A percentile compares a stretch with the other conserved stretches of the same genome.
These are phyloP conservation scores for Syzygium oleosum DNA, from an alignment of 345 rosid genomes.

Conservation along the genomic window DNA sequence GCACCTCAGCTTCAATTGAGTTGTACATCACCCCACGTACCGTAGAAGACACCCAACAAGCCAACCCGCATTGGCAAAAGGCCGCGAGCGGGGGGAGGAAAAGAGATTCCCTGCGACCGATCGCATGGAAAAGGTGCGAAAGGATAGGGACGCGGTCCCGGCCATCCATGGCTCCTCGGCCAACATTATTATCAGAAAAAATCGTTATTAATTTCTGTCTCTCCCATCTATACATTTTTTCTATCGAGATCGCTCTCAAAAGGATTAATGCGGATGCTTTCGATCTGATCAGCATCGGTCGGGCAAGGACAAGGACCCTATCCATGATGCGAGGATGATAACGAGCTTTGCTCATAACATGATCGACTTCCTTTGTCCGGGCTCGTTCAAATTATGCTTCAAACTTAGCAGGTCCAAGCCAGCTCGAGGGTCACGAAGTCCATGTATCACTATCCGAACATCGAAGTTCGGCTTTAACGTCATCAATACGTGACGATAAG, in stretches of 20 bases:
- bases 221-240: neutral
- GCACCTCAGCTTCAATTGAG: too few species aligned
- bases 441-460: too few species aligned
- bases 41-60: neutral
- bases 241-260: neutral
- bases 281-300: neutral
- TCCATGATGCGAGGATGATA: too few species aligned
- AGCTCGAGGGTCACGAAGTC: too few species aligned
- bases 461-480: too few species aligned
- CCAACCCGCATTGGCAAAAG: neutral
- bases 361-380: too few species aligned
- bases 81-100: neutral
- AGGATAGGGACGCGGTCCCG: neutral
- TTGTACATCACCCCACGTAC: neutral
- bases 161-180: neutral
- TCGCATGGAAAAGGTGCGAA: neutral
- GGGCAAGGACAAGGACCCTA: too few species aligned
- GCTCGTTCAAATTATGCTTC: too few species aligned
- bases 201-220: neutral
- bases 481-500: too few species aligned
- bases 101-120: neutral
- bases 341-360: too few species aligned
- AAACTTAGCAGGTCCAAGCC: too few species aligned
- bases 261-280: neutral
- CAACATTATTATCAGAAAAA: neutral